phyloP scores from a whole-genome alignment of 2,329 filamentous ascomycete genomes.

The Mariannaea elegans region DNA sequence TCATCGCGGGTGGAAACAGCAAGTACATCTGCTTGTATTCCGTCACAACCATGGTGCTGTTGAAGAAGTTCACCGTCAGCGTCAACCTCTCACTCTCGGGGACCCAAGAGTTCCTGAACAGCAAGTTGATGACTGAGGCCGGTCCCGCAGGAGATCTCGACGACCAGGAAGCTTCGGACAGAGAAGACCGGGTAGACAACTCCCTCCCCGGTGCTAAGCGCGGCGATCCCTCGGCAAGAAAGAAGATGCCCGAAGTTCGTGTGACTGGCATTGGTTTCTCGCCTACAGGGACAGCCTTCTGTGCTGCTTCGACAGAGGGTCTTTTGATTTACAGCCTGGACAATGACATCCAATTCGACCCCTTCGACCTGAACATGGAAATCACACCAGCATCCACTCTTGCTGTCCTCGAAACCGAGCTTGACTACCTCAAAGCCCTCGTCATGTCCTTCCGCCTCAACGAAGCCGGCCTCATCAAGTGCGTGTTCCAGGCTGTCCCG shows the following conservation, averaged over 20 bases:
- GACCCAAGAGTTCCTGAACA: slow-evolving; percentile 97
- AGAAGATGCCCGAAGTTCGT: slow-evolving; percentile 80
- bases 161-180: slow-evolving; percentile 86
- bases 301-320: slow-evolving; percentile 93
- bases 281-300: slow-evolving; percentile 89
- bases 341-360: slow-evolving; percentile 85
- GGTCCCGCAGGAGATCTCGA: slow-evolving; percentile 88
- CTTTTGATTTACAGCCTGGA: slow-evolving; percentile 94
- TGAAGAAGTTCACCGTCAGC: slow-evolving; percentile 96
- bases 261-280: slow-evolving; percentile 88
- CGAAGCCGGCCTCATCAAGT: slow-evolving; percentile 80
- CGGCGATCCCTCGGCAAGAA: slow-evolving; percentile 82
- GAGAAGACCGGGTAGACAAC: slow-evolving; percentile 82
- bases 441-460: slow-evolving; percentile 98
- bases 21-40: slow-evolving; percentile 99
- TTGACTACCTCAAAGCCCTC: slow-evolving; percentile 88
- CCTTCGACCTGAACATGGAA: slow-evolving; percentile 93
- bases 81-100: slow-evolving; percentile 95
- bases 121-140: slow-evolving; percentile 88
- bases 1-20: slow-evolving; percentile 93
- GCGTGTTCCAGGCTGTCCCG: slow-evolving; percentile 86
- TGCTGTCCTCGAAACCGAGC: slow-evolving; percentile 69
- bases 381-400: slow-evolving; percentile 90
- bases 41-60: slow-evolving; percentile 86
- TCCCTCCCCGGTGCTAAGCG: slow-evolving; percentile 86